Evolutionary conservation across 306 rosid species (phyloP).

Genomic region (Pueraria montana): DNA sequence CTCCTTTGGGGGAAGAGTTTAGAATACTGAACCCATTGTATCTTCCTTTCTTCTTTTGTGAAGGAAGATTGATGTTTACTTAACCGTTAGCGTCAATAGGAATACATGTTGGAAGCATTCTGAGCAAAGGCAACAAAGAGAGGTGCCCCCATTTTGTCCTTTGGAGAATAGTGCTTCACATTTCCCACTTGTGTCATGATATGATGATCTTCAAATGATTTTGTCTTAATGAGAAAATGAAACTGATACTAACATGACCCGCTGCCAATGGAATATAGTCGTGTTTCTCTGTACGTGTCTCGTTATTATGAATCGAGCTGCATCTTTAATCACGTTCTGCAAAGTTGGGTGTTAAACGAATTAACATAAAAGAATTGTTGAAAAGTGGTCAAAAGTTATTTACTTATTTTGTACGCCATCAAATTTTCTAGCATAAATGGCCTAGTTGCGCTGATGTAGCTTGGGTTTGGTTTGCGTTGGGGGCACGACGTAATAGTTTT

Average conservation of each 20-base stretch:
- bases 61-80: constrained; percentile 77
- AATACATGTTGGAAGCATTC: constrained; percentile 65
- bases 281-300: not conserved
- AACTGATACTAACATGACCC: constrained; percentile 40
- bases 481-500: not conserved
- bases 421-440: not conserved
- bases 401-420: too few species aligned
- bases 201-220: too few species aligned
- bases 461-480: not conserved
- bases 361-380: not conserved
- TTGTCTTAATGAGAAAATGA: constrained; percentile 38
- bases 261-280: constrained; percentile 16
- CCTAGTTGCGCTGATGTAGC: not conserved
- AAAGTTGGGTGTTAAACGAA: not conserved
- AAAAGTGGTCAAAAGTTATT: not conserved
- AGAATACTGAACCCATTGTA: constrained; percentile 77
- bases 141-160: constrained; percentile 46
- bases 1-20: constrained; percentile 63
- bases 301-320: constrained; percentile 18
- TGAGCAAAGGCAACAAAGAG: constrained; percentile 54
- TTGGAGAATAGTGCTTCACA: constrained; percentile 47
- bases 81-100: constrained; percentile 66
- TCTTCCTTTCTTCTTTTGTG: constrained; percentile 77
- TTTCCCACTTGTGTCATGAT: constrained; percentile 43
- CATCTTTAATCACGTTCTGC: constrained; percentile 35